A percentile compares a stretch with the other conserved stretches of the same genome.
These are phyloP conservation scores for Thinopyrum elongatum DNA, from an alignment of 176 grass and related monocot genomes.

Conservation along the genomic window DNA sequence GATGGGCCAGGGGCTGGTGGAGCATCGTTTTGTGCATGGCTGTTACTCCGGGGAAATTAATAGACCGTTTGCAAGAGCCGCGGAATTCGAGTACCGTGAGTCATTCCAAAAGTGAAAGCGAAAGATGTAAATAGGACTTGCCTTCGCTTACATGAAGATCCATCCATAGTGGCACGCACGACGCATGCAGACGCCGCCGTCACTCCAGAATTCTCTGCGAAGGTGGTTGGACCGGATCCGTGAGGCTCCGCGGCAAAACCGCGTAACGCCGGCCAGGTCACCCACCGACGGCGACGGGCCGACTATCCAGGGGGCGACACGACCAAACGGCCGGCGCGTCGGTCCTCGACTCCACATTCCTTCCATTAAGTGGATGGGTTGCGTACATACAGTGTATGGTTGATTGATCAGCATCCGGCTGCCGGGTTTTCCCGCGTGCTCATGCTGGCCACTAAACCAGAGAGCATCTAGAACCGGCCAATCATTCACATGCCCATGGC, in stretches of 20 bases:
- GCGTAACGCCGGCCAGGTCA: not conserved
- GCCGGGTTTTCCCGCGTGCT: not conserved
- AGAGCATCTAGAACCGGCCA: not conserved
- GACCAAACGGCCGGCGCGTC: not conserved
- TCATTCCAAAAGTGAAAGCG: not conserved
- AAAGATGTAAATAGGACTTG: not conserved
- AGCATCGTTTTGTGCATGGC: too few species aligned
- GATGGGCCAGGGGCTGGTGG: too few species aligned
- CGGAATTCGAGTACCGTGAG: not conserved
- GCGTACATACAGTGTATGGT: not conserved
- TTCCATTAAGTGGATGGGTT: not conserved
- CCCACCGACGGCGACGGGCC: not conserved
- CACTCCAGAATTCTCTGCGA: not conserved
- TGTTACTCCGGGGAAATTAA: too few species aligned
- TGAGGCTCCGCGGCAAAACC: not conserved
- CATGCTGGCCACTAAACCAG: not conserved
- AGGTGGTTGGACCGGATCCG: not conserved
- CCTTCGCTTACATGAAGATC: too few species aligned
- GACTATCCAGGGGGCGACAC: not conserved
- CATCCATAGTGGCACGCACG: too few species aligned
- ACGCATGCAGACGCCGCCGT: not conserved
- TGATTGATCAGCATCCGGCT: not conserved
- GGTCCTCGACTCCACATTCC: not conserved
- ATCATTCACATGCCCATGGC: not conserved
- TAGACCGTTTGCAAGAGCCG: too few species aligned